Evolutionary conservation across 345 rosid species (phyloP).

Genomic region (Rubroshorea leprosula): DNA sequence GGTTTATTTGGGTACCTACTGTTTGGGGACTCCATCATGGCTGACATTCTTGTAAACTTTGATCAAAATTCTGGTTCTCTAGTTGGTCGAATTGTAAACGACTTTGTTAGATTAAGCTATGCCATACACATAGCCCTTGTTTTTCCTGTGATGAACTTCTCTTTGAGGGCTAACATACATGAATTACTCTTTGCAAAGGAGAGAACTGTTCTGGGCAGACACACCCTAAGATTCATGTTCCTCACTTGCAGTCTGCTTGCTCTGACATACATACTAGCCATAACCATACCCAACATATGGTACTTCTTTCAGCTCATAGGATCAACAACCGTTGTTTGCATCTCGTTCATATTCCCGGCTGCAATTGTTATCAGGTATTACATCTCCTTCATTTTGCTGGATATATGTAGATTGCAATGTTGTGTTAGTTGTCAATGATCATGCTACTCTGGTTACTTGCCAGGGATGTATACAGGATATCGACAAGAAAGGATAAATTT

Average conservation of each 20-base stretch:
- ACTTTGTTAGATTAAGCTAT: conserved; percentile 60
- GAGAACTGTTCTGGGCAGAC: conserved; percentile 32
- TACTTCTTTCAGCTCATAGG: conserved; percentile 79
- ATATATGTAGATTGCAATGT: background rate
- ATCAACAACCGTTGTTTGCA: conserved; percentile 75
- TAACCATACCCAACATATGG: conserved; percentile 77
- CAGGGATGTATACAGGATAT: conserved; percentile 43
- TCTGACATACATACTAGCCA: conserved; percentile 48
- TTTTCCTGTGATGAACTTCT: conserved; percentile 81
- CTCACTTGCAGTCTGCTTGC: conserved; percentile 42
- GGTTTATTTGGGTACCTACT: conserved; percentile 77
- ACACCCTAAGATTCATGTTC: conserved; percentile 46
- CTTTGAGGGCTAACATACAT: conserved; percentile 59
- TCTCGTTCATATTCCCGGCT: conserved; percentile 83
- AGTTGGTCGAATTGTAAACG: conserved; percentile 45
- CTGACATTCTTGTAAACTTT: conserved; percentile 75
- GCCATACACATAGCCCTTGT: conserved; percentile 78
- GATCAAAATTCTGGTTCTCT: conserved; percentile 50
- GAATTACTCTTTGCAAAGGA: conserved; percentile 51
- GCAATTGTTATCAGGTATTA: conserved; percentile 65
- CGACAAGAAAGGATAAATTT: conserved; percentile 33
- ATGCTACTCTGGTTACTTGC: background rate
- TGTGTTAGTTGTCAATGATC: background rate
- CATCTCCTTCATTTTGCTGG: too few relatives aligned
- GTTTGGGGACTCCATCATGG: conserved; percentile 69